Conservation (phyloP, 352 stramenopile species). For the Aphanomyces cochlioides region DNA sequence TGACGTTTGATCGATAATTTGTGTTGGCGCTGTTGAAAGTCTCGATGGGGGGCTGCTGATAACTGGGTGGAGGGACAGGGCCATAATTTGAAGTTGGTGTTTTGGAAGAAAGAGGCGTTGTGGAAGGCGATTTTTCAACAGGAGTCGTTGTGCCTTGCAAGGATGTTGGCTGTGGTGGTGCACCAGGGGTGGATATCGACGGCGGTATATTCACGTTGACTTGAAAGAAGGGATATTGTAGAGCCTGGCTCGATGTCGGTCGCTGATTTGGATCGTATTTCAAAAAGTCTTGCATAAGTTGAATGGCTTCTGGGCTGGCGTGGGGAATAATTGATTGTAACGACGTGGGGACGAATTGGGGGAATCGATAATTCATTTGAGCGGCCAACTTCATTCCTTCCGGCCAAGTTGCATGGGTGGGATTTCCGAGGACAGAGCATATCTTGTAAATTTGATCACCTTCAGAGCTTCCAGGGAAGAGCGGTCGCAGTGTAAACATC, state of each 20-base stretch:
- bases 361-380: constrained; percentile 95
- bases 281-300: constrained; percentile 91
- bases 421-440: constrained; percentile 92
- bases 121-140: constrained; percentile 20
- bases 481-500: constrained; percentile 91
- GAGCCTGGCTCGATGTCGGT: constrained; percentile 88
- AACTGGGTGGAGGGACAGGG: constrained; percentile 12
- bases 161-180: constrained; percentile 40
- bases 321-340: constrained; percentile 88
- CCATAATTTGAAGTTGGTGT: constrained; percentile 17
- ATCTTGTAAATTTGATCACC: constrained; percentile 98
- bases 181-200: constrained; percentile 60
- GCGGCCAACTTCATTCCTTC: constrained; percentile 94
- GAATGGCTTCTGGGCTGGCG: constrained; percentile 84
- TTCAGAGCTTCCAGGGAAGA: constrained; percentile 98
- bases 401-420: constrained; percentile 86
- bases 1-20: constrained; percentile 10
- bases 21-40: constrained; percentile 13
- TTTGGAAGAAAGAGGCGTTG: constrained; percentile 1
- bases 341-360: constrained; percentile 89
- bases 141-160: constrained; percentile 19
- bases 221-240: constrained; percentile 95
- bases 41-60: background rate
- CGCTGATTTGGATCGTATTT: constrained; percentile 92
- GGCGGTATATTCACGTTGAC: constrained; percentile 75